Base-by-base conservation (phyloP, 176 grass and related monocot genomes). In the Triticum turgidum region DNA sequence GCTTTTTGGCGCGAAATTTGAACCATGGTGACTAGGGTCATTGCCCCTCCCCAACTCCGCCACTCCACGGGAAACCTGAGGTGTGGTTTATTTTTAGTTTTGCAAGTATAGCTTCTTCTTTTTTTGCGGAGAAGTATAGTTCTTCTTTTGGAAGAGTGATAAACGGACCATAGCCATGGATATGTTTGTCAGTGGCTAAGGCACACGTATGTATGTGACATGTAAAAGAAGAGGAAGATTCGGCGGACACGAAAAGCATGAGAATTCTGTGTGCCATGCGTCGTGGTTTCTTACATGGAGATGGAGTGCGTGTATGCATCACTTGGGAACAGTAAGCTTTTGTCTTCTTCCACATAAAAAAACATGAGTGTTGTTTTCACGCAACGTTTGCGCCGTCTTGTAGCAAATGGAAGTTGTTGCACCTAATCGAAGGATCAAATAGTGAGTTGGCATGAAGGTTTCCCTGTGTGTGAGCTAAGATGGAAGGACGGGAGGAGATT, bases 401-500 rank as follows among this genome's bases (percentile, higher is more conserved):
- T 35, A 79, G 84, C 88, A 85, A 78, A 72, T 72, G n/a, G 15
- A 92, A 90, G 65, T 4, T 69, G 76, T 84, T 81, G n/a, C 76
- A 49, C 25, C 63, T 68, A 68, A 68, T 47, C 0, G 20, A 22
- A 24, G 21, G 21, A 7, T 7, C 5, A 21, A 11, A 78, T 13
- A 84, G 30, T 49, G 70, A 84, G 54, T 33, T 65, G 38, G 82
- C 10, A 65, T 69, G 64, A 35, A 39, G 15, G 6, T 33, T 33
- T 45, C 17, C 0, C 4, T 76, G 5, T 73, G n/a, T 44, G 37
- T 52, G 73, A 20, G 73, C 24, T 20, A 34, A 65, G 70, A 76
- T 64, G 22, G 38, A 76, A 22, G 1, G 10, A 54, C 20, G 33
- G 24, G 15, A 54, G 4, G 73, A 32, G 7, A 73, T 51, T 21